Conservation (phyloP, 768 basidiomycete species). For the Tulasnella sp. region DNA sequence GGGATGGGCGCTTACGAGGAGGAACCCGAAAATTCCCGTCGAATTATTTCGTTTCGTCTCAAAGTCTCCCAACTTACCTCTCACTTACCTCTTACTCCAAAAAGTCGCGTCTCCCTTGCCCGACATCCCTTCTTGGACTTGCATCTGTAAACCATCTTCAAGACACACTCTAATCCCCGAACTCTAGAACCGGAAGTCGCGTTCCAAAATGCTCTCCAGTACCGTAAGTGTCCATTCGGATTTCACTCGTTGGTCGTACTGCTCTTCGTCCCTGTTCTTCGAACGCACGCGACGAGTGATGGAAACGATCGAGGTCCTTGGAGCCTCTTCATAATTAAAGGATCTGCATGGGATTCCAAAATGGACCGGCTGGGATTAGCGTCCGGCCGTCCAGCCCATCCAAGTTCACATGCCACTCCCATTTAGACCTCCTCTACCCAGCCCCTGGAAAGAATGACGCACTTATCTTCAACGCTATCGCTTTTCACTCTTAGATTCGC, state of each 20-base stretch:
- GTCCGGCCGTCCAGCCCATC: background rate
- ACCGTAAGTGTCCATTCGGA: background rate
- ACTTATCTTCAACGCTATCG: background rate
- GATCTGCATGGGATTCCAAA: background rate
- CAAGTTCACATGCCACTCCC: conserved; percentile 3
- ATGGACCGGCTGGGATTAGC: background rate
- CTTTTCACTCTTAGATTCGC: background rate
- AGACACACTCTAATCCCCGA: background rate
- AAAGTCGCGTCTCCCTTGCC: background rate
- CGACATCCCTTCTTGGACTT: background rate
- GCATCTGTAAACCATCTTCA: background rate
- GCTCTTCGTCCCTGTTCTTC: background rate
- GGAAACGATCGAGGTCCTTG: background rate
- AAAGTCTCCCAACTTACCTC: background rate
- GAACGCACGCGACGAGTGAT: background rate
- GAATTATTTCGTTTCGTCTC: background rate
- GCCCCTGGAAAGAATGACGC: background rate
- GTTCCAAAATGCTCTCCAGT: background rate
- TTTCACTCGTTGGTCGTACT: background rate
- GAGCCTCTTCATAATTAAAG: background rate
- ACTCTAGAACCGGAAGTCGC: background rate
- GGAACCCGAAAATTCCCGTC: conserved; percentile 2
- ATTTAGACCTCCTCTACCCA: background rate
- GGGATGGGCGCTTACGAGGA: background rate
- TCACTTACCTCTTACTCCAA: background rate